A percentile compares a stretch with the other conserved stretches of the same genome.
Conservation (phyloP, 1,284 basidiomycete genomes). For the Kalmanozyma brasiliensis region DNA sequence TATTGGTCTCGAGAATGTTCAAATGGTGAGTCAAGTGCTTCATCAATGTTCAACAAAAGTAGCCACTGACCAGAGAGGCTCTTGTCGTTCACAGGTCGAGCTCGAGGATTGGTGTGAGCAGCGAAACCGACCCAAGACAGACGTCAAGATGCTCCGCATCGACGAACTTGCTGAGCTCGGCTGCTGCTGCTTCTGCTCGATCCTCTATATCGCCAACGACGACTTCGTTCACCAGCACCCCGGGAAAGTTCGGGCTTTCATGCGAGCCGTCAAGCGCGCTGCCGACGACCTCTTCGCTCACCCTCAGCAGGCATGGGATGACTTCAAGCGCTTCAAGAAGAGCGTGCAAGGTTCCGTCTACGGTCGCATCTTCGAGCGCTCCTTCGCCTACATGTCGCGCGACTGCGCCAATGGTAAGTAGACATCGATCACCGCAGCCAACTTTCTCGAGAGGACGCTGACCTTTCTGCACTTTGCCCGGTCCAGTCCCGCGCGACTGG, state of each 20-base stretch:
- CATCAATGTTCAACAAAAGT: background rate
- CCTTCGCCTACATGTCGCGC: slow-evolving; percentile 68
- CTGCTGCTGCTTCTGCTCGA: slow-evolving; percentile 69
- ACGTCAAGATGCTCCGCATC: slow-evolving; percentile 69
- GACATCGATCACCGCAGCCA: background rate
- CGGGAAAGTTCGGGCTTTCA: slow-evolving; percentile 68
- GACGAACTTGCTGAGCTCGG: slow-evolving; percentile 68
- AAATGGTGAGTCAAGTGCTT: slow-evolving; percentile 45
- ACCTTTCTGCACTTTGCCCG: slow-evolving; percentile 6
- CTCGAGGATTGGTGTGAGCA: slow-evolving; percentile 69
- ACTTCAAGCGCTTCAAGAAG: slow-evolving; percentile 67
- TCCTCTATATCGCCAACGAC: slow-evolving; percentile 62
- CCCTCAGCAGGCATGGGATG: slow-evolving; percentile 67
- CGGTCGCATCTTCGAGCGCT: slow-evolving; percentile 61
- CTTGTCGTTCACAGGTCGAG: slow-evolving; percentile 37
- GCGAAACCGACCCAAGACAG: slow-evolving; percentile 63
- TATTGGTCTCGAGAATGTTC: slow-evolving; percentile 68
- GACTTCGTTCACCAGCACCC: slow-evolving; percentile 63
- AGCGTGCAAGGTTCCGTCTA: slow-evolving; percentile 66
- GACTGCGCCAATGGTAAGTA: slow-evolving; percentile 60
- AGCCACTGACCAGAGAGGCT: too few relatives aligned
- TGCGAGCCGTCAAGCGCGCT: slow-evolving; percentile 69
- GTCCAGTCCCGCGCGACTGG: slow-evolving; percentile 54
- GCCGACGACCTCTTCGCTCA: slow-evolving; percentile 65
- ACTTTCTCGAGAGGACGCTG: background rate